Percentiles rank a stretch among this genome's conserved stretches.
Evolutionary conservation across 352 stramenopile genomes (phyloP).

Genomic region (Pilasporangium apinafurcum): DNA sequence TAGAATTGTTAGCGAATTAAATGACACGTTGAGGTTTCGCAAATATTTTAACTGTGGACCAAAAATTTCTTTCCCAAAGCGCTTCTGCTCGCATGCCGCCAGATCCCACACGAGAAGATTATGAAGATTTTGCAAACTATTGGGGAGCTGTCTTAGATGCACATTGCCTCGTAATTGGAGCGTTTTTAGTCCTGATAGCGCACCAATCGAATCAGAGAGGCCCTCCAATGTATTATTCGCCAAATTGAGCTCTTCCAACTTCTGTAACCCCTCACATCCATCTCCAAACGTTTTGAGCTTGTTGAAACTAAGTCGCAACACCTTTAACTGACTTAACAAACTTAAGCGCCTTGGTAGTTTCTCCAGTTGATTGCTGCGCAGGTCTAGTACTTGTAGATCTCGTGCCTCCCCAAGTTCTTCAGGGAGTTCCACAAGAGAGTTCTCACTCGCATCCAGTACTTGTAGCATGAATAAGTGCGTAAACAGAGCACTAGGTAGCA

Average conservation of each 20-base stretch:
- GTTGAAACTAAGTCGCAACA: slow-evolving; percentile 48
- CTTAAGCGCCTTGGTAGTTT: slow-evolving; percentile 20
- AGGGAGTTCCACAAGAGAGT: slow-evolving; percentile 37
- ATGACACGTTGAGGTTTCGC: slow-evolving; percentile 29
- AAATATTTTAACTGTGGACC: slow-evolving; percentile 20
- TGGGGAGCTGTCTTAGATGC: slow-evolving; percentile 28
- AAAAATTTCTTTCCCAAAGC: slow-evolving; percentile 44
- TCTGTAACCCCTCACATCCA: slow-evolving; percentile 23
- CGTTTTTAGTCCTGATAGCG: slow-evolving; percentile 22
- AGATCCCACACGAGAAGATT: slow-evolving; percentile 33
- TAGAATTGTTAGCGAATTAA: slow-evolving; percentile 33
- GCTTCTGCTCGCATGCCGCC: slow-evolving; percentile 36
- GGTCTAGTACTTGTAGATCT: slow-evolving; percentile 39
- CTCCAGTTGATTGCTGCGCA: slow-evolving; percentile 44
- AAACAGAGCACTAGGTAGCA: slow-evolving; percentile 39
- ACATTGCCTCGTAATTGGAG: slow-evolving; percentile 34
- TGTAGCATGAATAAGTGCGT: slow-evolving; percentile 54
- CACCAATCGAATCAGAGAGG: slow-evolving; percentile 27
- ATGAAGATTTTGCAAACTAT: slow-evolving; percentile 29
- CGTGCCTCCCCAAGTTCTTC: slow-evolving; percentile 42
- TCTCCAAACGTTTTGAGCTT: slow-evolving; percentile 33
- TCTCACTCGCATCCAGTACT: slow-evolving; percentile 46
- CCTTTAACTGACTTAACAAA: slow-evolving; percentile 21
- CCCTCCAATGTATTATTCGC: slow-evolving; percentile 31
- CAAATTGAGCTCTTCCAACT: slow-evolving; percentile 50